Base-by-base conservation (phyloP, 306 rosid genomes). In the Corylus americana region DNA sequence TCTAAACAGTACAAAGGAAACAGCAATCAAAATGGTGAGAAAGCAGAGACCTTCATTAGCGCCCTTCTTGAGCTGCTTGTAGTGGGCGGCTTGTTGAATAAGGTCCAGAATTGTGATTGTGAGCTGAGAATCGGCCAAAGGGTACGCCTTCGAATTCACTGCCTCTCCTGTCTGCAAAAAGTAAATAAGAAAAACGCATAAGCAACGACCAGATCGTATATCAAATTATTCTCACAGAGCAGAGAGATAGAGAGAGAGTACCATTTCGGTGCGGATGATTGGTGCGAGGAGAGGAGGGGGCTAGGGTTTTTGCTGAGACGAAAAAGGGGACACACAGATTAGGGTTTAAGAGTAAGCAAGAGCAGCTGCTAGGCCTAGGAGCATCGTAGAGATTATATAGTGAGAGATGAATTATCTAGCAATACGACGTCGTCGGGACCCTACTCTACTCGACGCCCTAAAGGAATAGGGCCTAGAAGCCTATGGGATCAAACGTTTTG, bases 1-100 rank as follows among this genome's bases (percentile, higher is more conserved):
- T 70, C 37, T 31, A 5, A 42, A 13, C 48, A n/a, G 39, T 0
- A 35, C 0, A 9, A 74, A 18, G 17, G n/a, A 20, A 12, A 55
- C 20, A 47, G 5, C 11, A 6, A 67, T 22, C 0, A 50, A 74
- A 4, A 57, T 6, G n/a, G 4, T 57, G 1, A 58, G 37, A 71
- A 73, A 6, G 25, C 1, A 27, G 55, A 51, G 13, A 94, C 98
- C 97, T 91, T 94, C 95, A 81, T 94, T 94, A 10, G 97, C 98
- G 11, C 97, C 97, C 86, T 94, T 94, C 75, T 94, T 94, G 77
- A 94, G 94, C 82, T 94, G 98, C 87, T 94, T 91, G 78, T 92
- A 92, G 76, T 94, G 91, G 18, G 96, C 83, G 63, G 97, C 97
- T 81, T 94, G 98, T 71, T 94, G 98, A 82, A 92, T 90, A 78